These are phyloP conservation scores for Termitomyces sp. DNA, from an alignment of 768 basidiomycete species.

Conservation along the genomic window DNA sequence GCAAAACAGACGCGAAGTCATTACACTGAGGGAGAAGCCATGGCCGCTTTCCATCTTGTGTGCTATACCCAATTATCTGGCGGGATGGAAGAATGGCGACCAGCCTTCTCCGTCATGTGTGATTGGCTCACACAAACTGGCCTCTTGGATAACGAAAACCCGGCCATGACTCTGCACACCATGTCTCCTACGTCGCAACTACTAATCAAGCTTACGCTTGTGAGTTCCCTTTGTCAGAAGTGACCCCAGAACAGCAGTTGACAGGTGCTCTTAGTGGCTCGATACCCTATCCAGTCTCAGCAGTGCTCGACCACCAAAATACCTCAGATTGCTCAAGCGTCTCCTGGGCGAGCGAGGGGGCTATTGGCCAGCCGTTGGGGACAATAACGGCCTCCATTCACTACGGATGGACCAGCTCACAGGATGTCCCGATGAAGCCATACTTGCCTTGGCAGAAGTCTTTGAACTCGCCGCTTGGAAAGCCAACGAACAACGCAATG, in stretches of 20 bases:
- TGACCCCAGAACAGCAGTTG: conserved; percentile 10
- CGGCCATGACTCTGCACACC: conserved; percentile 49
- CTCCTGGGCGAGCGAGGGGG: conserved; percentile 50
- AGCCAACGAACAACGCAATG: conserved; percentile 52
- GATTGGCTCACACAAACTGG: conserved; percentile 75
- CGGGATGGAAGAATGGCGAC: conserved; percentile 64
- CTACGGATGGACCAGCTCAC: conserved; percentile 64
- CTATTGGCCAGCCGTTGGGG: conserved; percentile 38
- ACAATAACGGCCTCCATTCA: conserved; percentile 30
- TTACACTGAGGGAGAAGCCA: conserved; percentile 65
- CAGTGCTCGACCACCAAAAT: conserved; percentile 56
- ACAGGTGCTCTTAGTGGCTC: conserved; percentile 53
- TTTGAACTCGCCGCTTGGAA: conserved; percentile 78
- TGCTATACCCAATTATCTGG: conserved; percentile 70
- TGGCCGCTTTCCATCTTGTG: conserved; percentile 75
- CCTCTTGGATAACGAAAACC: conserved; percentile 59
- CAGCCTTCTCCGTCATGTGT: conserved; percentile 62
- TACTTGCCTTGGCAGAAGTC: conserved; percentile 72
- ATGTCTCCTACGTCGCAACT: conserved; percentile 52
- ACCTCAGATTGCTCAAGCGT: conserved; percentile 59
- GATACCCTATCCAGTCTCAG: conserved; percentile 72
- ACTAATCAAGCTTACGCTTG: conserved; percentile 68
- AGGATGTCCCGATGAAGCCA: conserved; percentile 75
- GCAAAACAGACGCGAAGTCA: conserved; percentile 48
- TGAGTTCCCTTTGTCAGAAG: conserved; percentile 32